Evolutionary conservation across 225 moss, liverwort and hornwort species (phyloP).

Genomic region (Polytrichum commune): DNA sequence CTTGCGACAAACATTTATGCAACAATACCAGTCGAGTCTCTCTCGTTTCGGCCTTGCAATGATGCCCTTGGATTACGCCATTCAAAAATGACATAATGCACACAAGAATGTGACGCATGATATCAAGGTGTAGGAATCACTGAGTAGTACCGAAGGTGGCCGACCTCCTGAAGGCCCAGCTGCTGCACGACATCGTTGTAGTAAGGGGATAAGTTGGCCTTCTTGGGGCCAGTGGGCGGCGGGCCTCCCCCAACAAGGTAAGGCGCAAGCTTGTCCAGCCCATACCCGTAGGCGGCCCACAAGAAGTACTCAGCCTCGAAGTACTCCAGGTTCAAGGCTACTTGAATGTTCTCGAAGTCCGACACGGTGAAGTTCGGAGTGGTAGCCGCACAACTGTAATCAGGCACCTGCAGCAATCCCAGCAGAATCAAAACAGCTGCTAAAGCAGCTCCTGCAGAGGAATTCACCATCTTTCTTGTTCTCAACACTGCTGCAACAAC

Average conservation of each 20-base stretch:
- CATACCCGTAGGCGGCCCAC: slow-evolving; percentile 44
- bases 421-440: too few species aligned
- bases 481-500: too few species aligned
- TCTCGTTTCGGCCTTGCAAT: too few species aligned
- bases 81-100: too few species aligned
- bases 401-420: too few species aligned
- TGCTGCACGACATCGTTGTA: slow-evolving; percentile 35
- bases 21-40: too few species aligned
- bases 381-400: not conserved
- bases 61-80: too few species aligned
- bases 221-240: slow-evolving; percentile 48
- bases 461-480: too few species aligned
- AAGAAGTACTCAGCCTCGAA: slow-evolving; percentile 73
- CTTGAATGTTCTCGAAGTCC: slow-evolving; percentile 18
- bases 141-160: slow-evolving; percentile 51
- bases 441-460: too few species aligned
- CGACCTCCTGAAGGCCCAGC: slow-evolving; percentile 73
- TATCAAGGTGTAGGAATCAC: too few species aligned
- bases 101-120: too few species aligned
- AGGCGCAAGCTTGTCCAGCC: slow-evolving; percentile 44
- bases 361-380: not conserved
- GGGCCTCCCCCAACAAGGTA: slow-evolving; percentile 59
- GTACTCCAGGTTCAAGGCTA: slow-evolving; percentile 79
- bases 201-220: slow-evolving; percentile 45
- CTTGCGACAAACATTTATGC: too few species aligned